A percentile compares a stretch with the other conserved stretches of the same genome.
Conservation (phyloP, 106 monocot genomes). For the Acanthochlamys bracteata region DNA sequence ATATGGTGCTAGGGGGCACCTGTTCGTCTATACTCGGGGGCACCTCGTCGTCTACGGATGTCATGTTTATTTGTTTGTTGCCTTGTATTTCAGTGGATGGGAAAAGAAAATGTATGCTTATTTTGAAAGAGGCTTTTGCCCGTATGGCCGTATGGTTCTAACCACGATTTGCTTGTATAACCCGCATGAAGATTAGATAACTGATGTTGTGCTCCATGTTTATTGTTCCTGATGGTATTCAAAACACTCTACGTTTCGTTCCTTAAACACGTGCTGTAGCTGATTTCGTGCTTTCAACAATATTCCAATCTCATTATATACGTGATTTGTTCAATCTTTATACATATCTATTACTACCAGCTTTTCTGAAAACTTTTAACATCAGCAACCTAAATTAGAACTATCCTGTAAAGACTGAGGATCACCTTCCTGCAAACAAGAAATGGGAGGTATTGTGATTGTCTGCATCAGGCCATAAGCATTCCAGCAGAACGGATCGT, state of each 20-base stretch:
- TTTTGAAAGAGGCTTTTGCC: not conserved
- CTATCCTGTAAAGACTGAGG: not conserved
- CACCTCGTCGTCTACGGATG: not conserved
- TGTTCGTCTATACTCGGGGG: not conserved
- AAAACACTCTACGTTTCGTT: too few relatives aligned
- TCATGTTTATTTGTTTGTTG: too few relatives aligned
- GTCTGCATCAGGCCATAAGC: slow-evolving; percentile 9
- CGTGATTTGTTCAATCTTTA: too few relatives aligned
- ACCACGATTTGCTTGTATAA: too few relatives aligned
- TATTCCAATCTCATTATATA: too few relatives aligned
- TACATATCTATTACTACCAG: too few relatives aligned
- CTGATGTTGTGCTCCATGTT: too few relatives aligned
- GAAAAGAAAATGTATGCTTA: not conserved
- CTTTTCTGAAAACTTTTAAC: not conserved
- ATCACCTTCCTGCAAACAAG: slow-evolving; percentile 12
- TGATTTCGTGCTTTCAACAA: too few relatives aligned
- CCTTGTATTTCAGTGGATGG: not conserved
- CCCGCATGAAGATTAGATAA: not conserved
- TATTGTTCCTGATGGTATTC: too few relatives aligned
- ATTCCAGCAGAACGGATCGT: slow-evolving; percentile 17
- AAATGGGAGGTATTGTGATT: slow-evolving; percentile 10
- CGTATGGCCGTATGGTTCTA: too few relatives aligned
- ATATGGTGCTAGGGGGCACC: not conserved
- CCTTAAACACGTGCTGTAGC: too few relatives aligned
- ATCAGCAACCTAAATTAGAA: slow-evolving; percentile 4